Percentiles rank a stretch among this genome's conserved stretches.
These are phyloP conservation scores for Limtongozyma cylindracea DNA, from an alignment of 805 yeast genomes.

Conservation along the genomic window DNA sequence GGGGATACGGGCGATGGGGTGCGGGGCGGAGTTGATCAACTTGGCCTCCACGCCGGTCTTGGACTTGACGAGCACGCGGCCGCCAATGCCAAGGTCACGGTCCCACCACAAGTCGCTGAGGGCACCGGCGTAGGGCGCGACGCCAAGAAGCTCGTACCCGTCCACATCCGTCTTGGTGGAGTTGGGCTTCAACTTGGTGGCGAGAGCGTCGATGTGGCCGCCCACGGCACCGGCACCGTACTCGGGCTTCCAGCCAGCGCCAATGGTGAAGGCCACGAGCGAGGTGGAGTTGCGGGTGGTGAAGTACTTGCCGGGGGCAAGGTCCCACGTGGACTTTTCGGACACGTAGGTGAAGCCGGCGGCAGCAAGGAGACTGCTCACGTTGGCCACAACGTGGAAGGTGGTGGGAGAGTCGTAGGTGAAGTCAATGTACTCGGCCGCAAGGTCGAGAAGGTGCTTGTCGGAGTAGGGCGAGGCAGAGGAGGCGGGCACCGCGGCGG, in stretches of 20 bases:
- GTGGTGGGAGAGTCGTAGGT: constrained; percentile 53
- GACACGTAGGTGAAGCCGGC: constrained; percentile 41
- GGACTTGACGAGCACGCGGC: constrained; percentile 32
- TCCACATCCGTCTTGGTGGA: constrained; percentile 35
- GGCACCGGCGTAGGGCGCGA: constrained; percentile 67
- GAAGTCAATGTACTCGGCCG: constrained; percentile 39
- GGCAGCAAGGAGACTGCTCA: constrained; percentile 18
- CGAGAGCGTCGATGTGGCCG: constrained; percentile 51
- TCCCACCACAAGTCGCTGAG: constrained; percentile 49
- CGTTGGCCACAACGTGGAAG: constrained; percentile 37
- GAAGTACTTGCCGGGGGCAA: constrained; percentile 30
- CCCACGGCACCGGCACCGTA: constrained; percentile 49
- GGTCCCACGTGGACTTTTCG: constrained; percentile 32
- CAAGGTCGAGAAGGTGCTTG: too few relatives aligned
- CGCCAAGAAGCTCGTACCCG: constrained; percentile 59
- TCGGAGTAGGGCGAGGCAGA: constrained; percentile 5
- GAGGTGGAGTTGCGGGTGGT: constrained; percentile 46
- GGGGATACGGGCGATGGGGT: constrained; percentile 61
- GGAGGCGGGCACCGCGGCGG: too few relatives aligned
- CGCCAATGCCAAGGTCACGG: constrained; percentile 70
- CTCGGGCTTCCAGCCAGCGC: constrained; percentile 35
- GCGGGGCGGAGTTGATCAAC: constrained; percentile 31
- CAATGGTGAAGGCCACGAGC: constrained; percentile 46
- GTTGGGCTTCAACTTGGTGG: constrained; percentile 46
- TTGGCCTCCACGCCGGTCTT: constrained; percentile 11